These are phyloP conservation scores for Boletus pseudo-olivaceus DNA, from an alignment of 768 basidiomycete species.

Conservation along the genomic window DNA sequence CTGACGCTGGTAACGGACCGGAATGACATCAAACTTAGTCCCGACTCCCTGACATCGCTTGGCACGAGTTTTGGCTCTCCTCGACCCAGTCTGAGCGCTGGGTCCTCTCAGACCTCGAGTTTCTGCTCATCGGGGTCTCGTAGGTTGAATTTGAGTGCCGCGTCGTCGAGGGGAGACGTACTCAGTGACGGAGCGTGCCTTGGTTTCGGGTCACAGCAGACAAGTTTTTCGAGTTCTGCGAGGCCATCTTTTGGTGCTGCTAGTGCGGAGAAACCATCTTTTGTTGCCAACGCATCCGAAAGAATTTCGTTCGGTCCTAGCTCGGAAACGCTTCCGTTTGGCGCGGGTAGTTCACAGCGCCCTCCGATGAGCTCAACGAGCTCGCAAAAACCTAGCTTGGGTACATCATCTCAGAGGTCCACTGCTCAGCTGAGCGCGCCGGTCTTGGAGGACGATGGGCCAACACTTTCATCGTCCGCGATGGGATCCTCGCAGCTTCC, in stretches of 20 bases:
- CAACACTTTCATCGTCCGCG: conserved; percentile 1
- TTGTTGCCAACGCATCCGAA: conserved; percentile 16
- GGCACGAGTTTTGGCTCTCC: conserved; percentile 26
- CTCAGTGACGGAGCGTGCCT: conserved; percentile 15
- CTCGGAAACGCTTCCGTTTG: conserved; percentile 15
- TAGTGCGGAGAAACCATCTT: conserved; percentile 15
- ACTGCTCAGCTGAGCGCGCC: not conserved
- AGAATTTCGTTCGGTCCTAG: conserved; percentile 13
- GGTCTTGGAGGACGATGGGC: conserved; percentile 18
- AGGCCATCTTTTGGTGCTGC: conserved; percentile 17
- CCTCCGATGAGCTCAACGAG: not conserved
- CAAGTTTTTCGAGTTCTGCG: conserved; percentile 19
- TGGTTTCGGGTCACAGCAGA: conserved; percentile 19
- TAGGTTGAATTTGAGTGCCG: conserved; percentile 17
- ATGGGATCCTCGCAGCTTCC: conserved; percentile 5
- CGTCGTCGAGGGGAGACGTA: conserved; percentile 20
- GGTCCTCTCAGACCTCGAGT: conserved; percentile 28
- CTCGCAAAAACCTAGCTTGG: conserved; percentile 6
- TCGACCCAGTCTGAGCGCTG: conserved; percentile 24
- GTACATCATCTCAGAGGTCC: conserved; percentile 13
- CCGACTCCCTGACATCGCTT: conserved; percentile 27
- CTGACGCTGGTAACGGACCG: conserved; percentile 25
- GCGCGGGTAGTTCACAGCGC: conserved; percentile 10
- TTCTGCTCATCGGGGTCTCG: conserved; percentile 26
- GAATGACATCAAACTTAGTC: conserved; percentile 21